phyloP scores from a whole-genome alignment of 2,329 filamentous ascomycete genomes.

The Claviceps sp. region DNA sequence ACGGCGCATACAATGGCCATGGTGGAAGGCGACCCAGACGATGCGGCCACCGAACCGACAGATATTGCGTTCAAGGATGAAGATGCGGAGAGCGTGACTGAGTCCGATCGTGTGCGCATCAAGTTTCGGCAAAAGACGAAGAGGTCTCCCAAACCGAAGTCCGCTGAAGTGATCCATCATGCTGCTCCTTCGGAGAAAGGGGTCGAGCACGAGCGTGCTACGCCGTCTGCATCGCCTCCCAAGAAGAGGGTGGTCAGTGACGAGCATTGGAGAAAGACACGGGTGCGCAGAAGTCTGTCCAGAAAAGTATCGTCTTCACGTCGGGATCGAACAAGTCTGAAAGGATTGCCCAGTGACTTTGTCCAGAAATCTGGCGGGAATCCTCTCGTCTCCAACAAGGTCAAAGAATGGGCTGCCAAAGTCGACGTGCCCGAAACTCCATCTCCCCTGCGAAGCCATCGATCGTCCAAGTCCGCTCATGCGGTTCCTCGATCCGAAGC shows the following conservation, averaged over 20 bases:
- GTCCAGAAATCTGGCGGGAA: slow-evolving; percentile 38
- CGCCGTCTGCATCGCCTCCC: slow-evolving; percentile 42
- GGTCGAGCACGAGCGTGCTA: slow-evolving; percentile 9
- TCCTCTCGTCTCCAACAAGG: slow-evolving; percentile 43
- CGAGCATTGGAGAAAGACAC: slow-evolving; percentile 66
- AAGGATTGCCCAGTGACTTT: slow-evolving; percentile 42
- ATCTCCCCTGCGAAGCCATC: slow-evolving; percentile 20
- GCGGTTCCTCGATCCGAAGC: slow-evolving; percentile 14
- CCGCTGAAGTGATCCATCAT: slow-evolving; percentile 12
- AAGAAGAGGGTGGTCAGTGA: slow-evolving; percentile 91
- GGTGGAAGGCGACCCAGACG: slow-evolving; percentile 34
- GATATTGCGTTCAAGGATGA: slow-evolving; percentile 49
- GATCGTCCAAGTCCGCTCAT: slow-evolving; percentile 22
- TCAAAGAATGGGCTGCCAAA: slow-evolving; percentile 46
- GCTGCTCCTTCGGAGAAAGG: slow-evolving; percentile 11
- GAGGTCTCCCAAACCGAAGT: slow-evolving; percentile 17
- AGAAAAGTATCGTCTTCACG: slow-evolving; percentile 23
- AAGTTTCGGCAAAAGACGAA: slow-evolving; percentile 36
- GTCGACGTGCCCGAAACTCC: slow-evolving; percentile 35
- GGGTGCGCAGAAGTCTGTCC: slow-evolving; percentile 37
- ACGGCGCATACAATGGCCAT: slow-evolving; percentile 58
- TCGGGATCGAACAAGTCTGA: slow-evolving; percentile 10
- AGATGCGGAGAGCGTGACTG: slow-evolving; percentile 42
- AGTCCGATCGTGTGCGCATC: slow-evolving; percentile 46
- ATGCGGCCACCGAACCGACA: slow-evolving; percentile 42